Evolutionary conservation across 2,329 filamentous ascomycete species (phyloP).

Genomic region (Tolypocladium pustulatum): DNA sequence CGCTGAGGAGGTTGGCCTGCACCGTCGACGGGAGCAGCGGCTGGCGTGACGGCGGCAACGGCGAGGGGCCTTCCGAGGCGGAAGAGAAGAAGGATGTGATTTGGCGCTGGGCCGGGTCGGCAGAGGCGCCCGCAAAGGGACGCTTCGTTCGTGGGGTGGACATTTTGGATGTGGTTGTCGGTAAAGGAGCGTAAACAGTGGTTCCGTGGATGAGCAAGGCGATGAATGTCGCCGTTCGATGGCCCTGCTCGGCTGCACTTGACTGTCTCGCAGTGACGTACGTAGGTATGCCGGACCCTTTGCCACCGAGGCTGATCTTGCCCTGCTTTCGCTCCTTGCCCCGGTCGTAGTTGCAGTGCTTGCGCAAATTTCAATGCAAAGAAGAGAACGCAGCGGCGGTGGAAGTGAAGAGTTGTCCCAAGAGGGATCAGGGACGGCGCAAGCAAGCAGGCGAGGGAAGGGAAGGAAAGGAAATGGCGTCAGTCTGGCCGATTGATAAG

Average conservation of each 20-base stretch:
- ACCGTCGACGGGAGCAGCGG: constrained; percentile 52
- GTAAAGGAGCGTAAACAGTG: not conserved
- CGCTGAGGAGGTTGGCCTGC: constrained; percentile 75
- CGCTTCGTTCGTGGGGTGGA: constrained; percentile 47
- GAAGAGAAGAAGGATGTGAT: constrained; percentile 53
- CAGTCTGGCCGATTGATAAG: not conserved
- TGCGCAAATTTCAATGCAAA: not conserved
- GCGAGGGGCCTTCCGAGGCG: constrained; percentile 22
- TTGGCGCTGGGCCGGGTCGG: constrained; percentile 47
- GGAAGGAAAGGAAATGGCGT: not conserved
- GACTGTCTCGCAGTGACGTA: not conserved
- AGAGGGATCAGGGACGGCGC: not conserved
- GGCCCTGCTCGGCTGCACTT: not conserved
- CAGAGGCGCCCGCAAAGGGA: constrained; percentile 48
- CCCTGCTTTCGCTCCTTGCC: not conserved
- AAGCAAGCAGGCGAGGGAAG: too few species aligned
- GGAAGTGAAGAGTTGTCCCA: not conserved
- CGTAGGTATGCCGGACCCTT: not conserved
- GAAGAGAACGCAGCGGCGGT: not conserved
- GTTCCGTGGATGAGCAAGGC: not conserved
- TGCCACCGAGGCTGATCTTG: not conserved
- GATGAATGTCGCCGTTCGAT: not conserved
- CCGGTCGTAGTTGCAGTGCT: not conserved
- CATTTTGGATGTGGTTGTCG: constrained; percentile 24
- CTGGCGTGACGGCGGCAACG: constrained; percentile 16